Percentiles rank a stretch among this genome's conserved stretches.
Conservation (phyloP, 1,139 yeast species). For the Meyerozyma carpophila region DNA sequence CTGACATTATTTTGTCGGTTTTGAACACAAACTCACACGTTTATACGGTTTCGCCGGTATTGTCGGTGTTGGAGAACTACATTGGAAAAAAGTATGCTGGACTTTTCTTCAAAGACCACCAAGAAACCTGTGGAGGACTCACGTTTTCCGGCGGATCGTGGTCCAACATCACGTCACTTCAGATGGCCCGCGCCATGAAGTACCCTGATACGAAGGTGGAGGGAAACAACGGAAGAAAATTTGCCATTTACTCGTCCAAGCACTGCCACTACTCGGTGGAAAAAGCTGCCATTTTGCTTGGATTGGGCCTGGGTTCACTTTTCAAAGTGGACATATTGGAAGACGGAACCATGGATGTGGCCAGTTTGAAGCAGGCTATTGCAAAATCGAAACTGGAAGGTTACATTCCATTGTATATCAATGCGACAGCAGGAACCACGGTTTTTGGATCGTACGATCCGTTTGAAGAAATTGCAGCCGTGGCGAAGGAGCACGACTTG, state of each 20-base stretch:
- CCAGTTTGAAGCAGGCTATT: slow-evolving; percentile 44
- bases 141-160: slow-evolving; percentile 88
- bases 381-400: slow-evolving; percentile 44
- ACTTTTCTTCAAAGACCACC: slow-evolving; percentile 46
- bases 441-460: slow-evolving; percentile 83
- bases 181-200: slow-evolving; percentile 63
- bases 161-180: slow-evolving; percentile 77
- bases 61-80: slow-evolving; percentile 68
- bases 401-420: slow-evolving; percentile 66
- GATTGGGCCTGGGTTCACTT: slow-evolving; percentile 61
- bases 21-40: slow-evolving; percentile 85
- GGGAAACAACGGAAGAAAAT: slow-evolving; percentile 52
- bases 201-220: slow-evolving; percentile 64
- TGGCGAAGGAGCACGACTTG: slow-evolving; percentile 49
- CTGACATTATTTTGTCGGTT: slow-evolving; percentile 64
- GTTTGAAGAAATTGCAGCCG: slow-evolving; percentile 45
- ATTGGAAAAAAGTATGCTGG: slow-evolving; percentile 66
- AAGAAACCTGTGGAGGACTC: slow-evolving; percentile 65
- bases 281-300: slow-evolving; percentile 74
- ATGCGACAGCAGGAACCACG: slow-evolving; percentile 87
- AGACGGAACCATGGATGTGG: slow-evolving; percentile 54
- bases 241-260: slow-evolving; percentile 66
- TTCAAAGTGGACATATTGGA: slow-evolving; percentile 56
- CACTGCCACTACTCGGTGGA: slow-evolving; percentile 83
- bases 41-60: slow-evolving; percentile 78